Conservation (phyloP, 768 basidiomycete species). For the Pisolithus tinctorius region DNA sequence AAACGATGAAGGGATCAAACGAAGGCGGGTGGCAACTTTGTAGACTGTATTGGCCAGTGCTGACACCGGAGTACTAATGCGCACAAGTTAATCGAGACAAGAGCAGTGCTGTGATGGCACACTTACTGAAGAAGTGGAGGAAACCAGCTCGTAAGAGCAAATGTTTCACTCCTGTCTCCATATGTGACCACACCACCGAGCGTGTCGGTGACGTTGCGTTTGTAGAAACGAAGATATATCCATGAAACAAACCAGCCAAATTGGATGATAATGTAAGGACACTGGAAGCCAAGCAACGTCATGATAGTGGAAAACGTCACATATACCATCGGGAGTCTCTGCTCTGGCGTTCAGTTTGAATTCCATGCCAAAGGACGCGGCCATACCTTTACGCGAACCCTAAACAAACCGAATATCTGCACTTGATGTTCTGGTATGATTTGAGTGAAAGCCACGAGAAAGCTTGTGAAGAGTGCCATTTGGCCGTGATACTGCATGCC, state of each 20-base stretch:
- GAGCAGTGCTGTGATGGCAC: not conserved
- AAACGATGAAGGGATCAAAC: slow-evolving; percentile 61
- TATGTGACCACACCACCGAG: slow-evolving; percentile 61
- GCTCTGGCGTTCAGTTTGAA: slow-evolving; percentile 7
- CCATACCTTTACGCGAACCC: slow-evolving; percentile 82
- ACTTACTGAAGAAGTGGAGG: slow-evolving; percentile 91
- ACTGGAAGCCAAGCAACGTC: slow-evolving; percentile 78
- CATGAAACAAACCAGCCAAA: slow-evolving; percentile 99
- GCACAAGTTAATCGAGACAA: not conserved
- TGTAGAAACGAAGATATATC: slow-evolving; percentile 96
- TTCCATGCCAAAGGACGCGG: not conserved
- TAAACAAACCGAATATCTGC: slow-evolving; percentile 80
- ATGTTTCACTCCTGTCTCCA: slow-evolving; percentile 95
- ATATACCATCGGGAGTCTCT: slow-evolving; percentile 94
- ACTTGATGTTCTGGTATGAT: slow-evolving; percentile 98
- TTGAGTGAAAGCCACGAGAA: slow-evolving; percentile 96
- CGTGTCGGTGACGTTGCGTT: slow-evolving; percentile 67
- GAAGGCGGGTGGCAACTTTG: slow-evolving; percentile 58
- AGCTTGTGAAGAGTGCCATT: slow-evolving; percentile 81
- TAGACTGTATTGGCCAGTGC: slow-evolving; percentile 62
- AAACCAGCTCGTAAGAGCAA: slow-evolving; percentile 93
- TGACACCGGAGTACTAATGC: slow-evolving; percentile 61
- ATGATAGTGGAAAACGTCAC: slow-evolving; percentile 84
- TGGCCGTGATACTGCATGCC: slow-evolving; percentile 89
- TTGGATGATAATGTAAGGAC: slow-evolving; percentile 89